phyloP scores from a whole-genome alignment of 208 protist genomes.

The Crithidia sp. region DNA sequence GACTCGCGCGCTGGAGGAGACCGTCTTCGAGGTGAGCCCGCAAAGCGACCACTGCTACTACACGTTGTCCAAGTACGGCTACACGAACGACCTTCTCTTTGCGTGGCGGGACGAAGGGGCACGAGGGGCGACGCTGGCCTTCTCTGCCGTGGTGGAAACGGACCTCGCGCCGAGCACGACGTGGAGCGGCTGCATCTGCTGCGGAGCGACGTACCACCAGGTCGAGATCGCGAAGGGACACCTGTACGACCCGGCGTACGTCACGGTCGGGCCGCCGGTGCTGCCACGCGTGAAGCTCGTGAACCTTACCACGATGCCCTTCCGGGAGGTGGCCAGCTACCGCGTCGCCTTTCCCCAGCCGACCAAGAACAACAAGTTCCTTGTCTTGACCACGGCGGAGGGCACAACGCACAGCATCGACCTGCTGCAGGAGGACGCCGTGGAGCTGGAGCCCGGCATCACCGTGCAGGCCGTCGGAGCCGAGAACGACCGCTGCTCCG shows the following conservation, averaged over 20 bases:
- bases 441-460: constrained; percentile 37
- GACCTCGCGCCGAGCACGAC: constrained; percentile 38
- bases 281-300: constrained; percentile 52
- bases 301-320: constrained; percentile 44
- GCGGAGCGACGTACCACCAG: constrained; percentile 28
- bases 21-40: constrained; percentile 19
- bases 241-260: constrained; percentile 50
- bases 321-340: constrained; percentile 38
- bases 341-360: constrained; percentile 30
- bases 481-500: constrained; percentile 19
- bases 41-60: constrained; percentile 22
- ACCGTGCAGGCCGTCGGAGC: constrained; percentile 22
- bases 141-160: constrained; percentile 35
- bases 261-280: constrained; percentile 46
- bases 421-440: constrained; percentile 29
- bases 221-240: constrained; percentile 36
- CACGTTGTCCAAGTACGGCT: constrained; percentile 45
- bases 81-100: constrained; percentile 50
- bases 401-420: constrained; percentile 20
- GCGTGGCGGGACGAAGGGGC: constrained; percentile 16
- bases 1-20: constrained; percentile 22
- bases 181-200: constrained; percentile 48
- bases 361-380: constrained; percentile 37
- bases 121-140: constrained; percentile 2
- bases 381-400: constrained; percentile 34